Percentiles rank a stretch among this genome's conserved stretches.
Evolutionary conservation across 2,329 filamentous ascomycete genomes (phyloP).

Genomic region (Periconia sp.): DNA sequence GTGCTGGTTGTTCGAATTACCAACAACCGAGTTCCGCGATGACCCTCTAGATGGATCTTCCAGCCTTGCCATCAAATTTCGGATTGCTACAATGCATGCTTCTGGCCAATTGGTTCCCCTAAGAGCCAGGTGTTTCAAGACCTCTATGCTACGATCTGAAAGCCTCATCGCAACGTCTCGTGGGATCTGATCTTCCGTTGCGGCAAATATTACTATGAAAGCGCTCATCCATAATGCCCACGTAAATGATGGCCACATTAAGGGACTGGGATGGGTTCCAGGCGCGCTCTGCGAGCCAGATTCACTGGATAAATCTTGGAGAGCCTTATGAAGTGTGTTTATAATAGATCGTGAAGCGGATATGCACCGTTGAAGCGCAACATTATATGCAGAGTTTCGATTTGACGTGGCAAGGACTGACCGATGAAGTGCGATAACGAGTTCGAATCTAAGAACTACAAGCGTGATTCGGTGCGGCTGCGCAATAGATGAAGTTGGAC

Average conservation of each 20-base stretch:
- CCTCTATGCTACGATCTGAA: slow-evolving; percentile 18
- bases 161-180: slow-evolving; percentile 18
- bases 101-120: slow-evolving; percentile 30
- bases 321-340: slow-evolving; percentile 24
- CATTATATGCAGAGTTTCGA: slow-evolving; percentile 22
- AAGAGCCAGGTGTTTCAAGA: slow-evolving; percentile 22
- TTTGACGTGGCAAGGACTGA: slow-evolving; percentile 24
- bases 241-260: slow-evolving; percentile 30
- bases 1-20: background rate
- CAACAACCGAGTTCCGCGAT: slow-evolving; percentile 5
- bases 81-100: slow-evolving; percentile 24
- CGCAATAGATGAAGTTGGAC: slow-evolving; percentile 13
- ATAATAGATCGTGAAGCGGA: slow-evolving; percentile 27
- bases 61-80: slow-evolving; percentile 19
- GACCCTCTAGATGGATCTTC: slow-evolving; percentile 10
- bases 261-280: slow-evolving; percentile 22
- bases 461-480: slow-evolving; percentile 25
- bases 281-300: slow-evolving; percentile 22
- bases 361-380: slow-evolving; percentile 24
- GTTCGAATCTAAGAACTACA: slow-evolving; percentile 26
- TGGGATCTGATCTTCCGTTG: slow-evolving; percentile 21
- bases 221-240: slow-evolving; percentile 31
- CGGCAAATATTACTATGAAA: slow-evolving; percentile 24
- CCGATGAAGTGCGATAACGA: slow-evolving; percentile 23
- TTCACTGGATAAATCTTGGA: slow-evolving; percentile 24